These are phyloP conservation scores for Aspergillus texensis DNA, from an alignment of 2,329 filamentous ascomycete genomes.

Conservation along the genomic window DNA sequence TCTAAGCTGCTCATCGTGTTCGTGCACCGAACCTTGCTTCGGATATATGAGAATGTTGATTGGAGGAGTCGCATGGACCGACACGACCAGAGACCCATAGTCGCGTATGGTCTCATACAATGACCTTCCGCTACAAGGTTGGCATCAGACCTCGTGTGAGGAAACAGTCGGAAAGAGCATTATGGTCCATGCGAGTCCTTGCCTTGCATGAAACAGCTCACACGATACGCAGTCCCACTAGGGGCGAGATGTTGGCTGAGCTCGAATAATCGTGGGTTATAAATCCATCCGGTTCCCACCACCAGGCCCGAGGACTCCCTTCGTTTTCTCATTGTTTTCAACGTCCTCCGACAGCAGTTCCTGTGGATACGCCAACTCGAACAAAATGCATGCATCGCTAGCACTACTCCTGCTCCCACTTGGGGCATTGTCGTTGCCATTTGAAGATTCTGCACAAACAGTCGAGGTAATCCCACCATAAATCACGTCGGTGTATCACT, in stretches of 20 bases:
- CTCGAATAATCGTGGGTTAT: neutral
- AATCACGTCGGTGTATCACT: neutral
- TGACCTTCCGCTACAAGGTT: neutral
- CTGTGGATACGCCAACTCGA: too few species aligned
- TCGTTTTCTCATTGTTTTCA: too few species aligned
- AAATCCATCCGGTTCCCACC: neutral
- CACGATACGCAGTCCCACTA: neutral
- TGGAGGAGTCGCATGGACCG: neutral
- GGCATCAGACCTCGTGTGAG: neutral
- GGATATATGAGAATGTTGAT: neutral
- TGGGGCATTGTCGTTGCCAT: neutral
- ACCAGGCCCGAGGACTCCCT: neutral
- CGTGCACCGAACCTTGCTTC: neutral
- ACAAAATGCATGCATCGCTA: neutral
- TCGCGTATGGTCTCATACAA: neutral
- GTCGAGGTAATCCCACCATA: neutral
- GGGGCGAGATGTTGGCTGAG: neutral
- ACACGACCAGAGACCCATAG: neutral
- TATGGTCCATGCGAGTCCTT: neutral
- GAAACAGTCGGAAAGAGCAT: neutral
- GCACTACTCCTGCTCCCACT: neutral
- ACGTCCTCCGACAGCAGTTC: neutral
- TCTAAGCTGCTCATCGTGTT: neutral
- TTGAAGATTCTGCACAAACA: neutral
- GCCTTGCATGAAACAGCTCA: neutral